Base-by-base conservation (phyloP, 169 alveolate species). In the Plasmodium billcollinsi region DNA sequence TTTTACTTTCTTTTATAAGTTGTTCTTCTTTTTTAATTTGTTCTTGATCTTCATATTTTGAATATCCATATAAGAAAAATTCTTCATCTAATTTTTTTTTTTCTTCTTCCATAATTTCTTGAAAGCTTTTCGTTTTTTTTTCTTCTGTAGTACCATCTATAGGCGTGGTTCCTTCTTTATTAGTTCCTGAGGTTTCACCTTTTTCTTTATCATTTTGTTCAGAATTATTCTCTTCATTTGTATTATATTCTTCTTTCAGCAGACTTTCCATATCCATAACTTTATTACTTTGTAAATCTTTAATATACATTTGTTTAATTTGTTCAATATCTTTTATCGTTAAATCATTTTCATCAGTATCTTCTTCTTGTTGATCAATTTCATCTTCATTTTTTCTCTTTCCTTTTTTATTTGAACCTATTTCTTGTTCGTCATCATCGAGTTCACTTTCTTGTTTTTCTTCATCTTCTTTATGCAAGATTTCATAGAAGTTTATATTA, bases 51-150 rank as follows among this genome's bases (percentile, higher is more conserved):
- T 80, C 90, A 80, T 80, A 80, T 72, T 80, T 80, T 33, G 90
- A 80, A 72, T 80, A 80, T 21, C 90, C 90, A 45, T 80, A 58
- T 69, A 80, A 50, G 29, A 80, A 80, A 61, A 80, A 80, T 69
- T 80, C 90, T 80, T 80, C 90, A 50, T 80, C 90, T 70, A 80
- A 62, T 72, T 80, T 80, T 80, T 80, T 80, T 72, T 80, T 80
- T 70, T 80, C 90, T 69, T 80, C 90, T 26, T 20, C 90, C 83
- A 80, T 80, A 43, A 80, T 15, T 29, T 80, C 90, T 24, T 67
- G 90, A 63, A 80, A 69, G 12, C 50, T 80, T 70, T 80, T 80
- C 20, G 54, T 80, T 21, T 65, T 78, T 18, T 69, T 69, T 2
- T 39, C 61, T 21, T 12, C 56, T 18, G 58, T 39, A 43, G 26